These are phyloP conservation scores for Zoysia japonica DNA, from an alignment of 176 grass and related monocot genomes.

Conservation along the genomic window DNA sequence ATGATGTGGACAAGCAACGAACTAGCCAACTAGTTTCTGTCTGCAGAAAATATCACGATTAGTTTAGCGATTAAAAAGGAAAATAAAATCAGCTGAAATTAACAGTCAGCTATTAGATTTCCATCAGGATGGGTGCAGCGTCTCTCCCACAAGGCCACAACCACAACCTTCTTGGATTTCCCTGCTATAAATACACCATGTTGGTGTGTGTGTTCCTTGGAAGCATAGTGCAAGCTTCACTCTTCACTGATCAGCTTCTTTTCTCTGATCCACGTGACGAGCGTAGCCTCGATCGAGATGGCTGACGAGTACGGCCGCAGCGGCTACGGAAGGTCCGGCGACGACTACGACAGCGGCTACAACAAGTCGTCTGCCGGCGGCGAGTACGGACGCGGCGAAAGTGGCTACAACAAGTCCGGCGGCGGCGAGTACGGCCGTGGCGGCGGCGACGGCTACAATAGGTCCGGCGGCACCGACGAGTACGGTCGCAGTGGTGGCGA, in stretches of 20 bases:
- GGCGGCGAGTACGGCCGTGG: not conserved
- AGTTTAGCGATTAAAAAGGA: not conserved
- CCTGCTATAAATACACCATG: constrained; percentile 40
- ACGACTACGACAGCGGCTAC: constrained; percentile 40
- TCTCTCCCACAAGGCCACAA: not conserved
- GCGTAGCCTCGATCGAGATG: constrained; percentile 19
- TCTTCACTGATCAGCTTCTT: not conserved
- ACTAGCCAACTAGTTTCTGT: constrained; percentile 21
- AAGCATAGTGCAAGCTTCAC: constrained; percentile 12
- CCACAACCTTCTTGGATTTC: not conserved
- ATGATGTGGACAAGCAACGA: constrained; percentile 27
- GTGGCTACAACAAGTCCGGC: constrained; percentile 28
- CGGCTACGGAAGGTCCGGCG: constrained; percentile 37
- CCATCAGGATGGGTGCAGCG: not conserved
- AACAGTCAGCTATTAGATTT: not conserved
- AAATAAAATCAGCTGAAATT: not conserved
- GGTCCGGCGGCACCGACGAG: not conserved
- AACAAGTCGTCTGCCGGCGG: constrained; percentile 27
- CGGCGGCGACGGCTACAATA: not conserved
- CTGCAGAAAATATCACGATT: constrained; percentile 28
- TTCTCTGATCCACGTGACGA: not conserved
- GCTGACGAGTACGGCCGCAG: constrained; percentile 49
- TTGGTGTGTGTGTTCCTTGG: constrained; percentile 11
- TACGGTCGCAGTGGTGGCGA: not conserved
- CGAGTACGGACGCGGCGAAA: not conserved